Evolutionary conservation across 306 rosid species (phyloP).

Genomic region (Parietaria judaica): DNA sequence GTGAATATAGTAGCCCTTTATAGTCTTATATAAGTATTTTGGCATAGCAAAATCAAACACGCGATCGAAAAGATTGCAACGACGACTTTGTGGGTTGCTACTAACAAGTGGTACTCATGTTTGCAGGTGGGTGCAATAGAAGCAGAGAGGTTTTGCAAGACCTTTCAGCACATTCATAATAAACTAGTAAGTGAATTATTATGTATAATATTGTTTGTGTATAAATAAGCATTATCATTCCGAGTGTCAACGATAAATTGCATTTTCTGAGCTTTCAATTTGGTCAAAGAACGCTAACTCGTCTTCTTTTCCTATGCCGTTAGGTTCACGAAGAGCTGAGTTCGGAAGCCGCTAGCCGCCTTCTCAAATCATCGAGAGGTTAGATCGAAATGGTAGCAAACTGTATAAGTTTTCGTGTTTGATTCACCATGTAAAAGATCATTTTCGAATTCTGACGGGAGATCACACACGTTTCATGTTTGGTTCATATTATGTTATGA

Average conservation of each 20-base stretch:
- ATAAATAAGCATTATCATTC: not conserved
- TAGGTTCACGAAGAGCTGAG: conserved; percentile 68
- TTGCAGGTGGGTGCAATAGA: conserved; percentile 53
- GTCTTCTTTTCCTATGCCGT: conserved; percentile 12
- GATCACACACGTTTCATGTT: not conserved
- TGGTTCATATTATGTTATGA: conserved; percentile 1
- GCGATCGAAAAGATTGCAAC: too few species aligned
- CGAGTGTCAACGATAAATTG: not conserved
- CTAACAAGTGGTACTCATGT: conserved; percentile 17
- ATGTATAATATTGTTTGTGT: too few species aligned
- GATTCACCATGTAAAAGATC: not conserved
- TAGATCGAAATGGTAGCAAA: conserved; percentile 10
- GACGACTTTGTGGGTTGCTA: too few species aligned
- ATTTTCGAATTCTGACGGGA: not conserved
- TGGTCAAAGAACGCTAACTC: not conserved
- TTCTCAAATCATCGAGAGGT: conserved; percentile 37
- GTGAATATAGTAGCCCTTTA: too few species aligned
- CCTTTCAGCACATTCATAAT: conserved; percentile 54
- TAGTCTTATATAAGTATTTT: too few species aligned
- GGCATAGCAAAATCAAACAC: too few species aligned
- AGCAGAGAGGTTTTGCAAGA: conserved; percentile 71
- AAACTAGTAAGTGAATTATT: conserved; percentile 44
- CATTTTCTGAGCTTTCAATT: not conserved
- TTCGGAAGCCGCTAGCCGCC: conserved; percentile 48
- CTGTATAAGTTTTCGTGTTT: conserved; percentile 17